A percentile compares a stretch with the other conserved stretches of the same genome.
phyloP scores from a whole-genome alignment of 768 basidiomycete genomes.

The Imleria badia region DNA sequence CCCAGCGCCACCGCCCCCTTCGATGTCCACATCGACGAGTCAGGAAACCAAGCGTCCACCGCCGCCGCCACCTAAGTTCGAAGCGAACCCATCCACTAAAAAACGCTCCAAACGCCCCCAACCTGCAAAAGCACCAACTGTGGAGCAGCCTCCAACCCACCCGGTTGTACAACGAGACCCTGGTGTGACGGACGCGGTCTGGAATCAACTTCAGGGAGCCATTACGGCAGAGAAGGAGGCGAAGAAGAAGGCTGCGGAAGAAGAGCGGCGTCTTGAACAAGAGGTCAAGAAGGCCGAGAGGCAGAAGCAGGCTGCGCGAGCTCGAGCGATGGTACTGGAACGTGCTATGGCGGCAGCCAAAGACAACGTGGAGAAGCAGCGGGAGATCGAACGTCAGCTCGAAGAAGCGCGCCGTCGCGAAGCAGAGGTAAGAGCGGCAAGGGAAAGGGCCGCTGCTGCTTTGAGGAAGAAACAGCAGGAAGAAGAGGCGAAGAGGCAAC shows the following conservation, averaged over 20 bases:
- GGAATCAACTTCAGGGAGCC: constrained; percentile 49
- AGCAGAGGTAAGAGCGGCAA: constrained; percentile 22
- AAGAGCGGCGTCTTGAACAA: constrained; percentile 19
- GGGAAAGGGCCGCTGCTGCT: constrained; percentile 25
- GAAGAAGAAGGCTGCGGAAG: constrained; percentile 18
- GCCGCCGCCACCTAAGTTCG: constrained; percentile 16
- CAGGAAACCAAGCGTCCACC: constrained; percentile 22
- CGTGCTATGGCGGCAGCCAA: constrained; percentile 21
- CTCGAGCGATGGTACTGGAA: constrained; percentile 13
- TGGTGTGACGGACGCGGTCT: constrained; percentile 53
- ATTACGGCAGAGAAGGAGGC: constrained; percentile 27
- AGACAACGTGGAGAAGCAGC: constrained; percentile 16
- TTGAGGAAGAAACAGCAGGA: constrained; percentile 35
- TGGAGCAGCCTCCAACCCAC: constrained; percentile 6
- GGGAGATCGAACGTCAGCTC: constrained; percentile 27
- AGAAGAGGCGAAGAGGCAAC: constrained; percentile 36
- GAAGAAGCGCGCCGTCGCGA: constrained; percentile 33
- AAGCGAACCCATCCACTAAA: background rate
- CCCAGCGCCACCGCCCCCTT: constrained; percentile 21
- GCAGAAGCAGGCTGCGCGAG: constrained; percentile 10
- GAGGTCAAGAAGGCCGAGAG: constrained; percentile 16
- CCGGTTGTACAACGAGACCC: constrained; percentile 39
- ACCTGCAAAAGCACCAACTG: background rate
- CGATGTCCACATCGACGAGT: constrained; percentile 17
- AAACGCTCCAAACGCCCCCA: background rate